phyloP scores from a whole-genome alignment of 345 rosid species.

The Hirschfeldia incana region DNA sequence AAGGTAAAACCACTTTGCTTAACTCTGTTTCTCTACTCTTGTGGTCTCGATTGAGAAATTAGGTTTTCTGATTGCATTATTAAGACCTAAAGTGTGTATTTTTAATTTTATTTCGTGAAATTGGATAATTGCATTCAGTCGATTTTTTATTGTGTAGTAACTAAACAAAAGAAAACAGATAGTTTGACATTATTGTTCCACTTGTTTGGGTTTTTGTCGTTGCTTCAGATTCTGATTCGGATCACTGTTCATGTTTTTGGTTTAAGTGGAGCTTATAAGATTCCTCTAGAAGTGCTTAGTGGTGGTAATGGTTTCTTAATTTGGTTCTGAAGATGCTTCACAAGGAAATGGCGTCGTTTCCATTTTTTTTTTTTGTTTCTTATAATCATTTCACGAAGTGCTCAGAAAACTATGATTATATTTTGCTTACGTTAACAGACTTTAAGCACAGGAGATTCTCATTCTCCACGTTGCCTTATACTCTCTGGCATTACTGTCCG shows the following conservation, averaged over 20 bases:
- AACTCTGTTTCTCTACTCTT: neutral
- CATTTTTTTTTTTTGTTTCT: conserved; percentile 29
- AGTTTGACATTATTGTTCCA: neutral
- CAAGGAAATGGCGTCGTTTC: conserved; percentile 24
- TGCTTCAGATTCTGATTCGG: conserved; percentile 13
- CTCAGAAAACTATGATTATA: conserved; percentile 4
- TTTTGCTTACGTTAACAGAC: conserved; percentile 23
- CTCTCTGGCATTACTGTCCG: conserved; percentile 45
- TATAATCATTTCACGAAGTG: conserved; percentile 15
- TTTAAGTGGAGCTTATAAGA: conserved; percentile 10
- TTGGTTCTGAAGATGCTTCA: conserved; percentile 35
- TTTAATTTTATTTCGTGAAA: conserved; percentile 11
- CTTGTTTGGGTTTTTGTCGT: conserved; percentile 11
- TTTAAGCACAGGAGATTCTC: conserved; percentile 20
- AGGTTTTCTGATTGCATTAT: conserved; percentile 18
- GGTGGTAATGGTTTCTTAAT: conserved; percentile 16
- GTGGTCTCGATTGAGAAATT: conserved; percentile 17
- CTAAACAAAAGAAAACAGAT: neutral
- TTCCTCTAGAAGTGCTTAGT: conserved; percentile 17
- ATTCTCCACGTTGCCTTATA: conserved; percentile 41
- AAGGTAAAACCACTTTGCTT: conserved; percentile 50
- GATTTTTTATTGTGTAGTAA: too few relatives aligned
- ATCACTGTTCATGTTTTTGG: conserved; percentile 16
- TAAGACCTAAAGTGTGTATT: neutral
- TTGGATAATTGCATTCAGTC: conserved; percentile 22